Evolutionary conservation across 768 basidiomycete species (phyloP), one percentile per base, ranked within the genome.

Genomic region (Tulasnella sp.): DNA sequence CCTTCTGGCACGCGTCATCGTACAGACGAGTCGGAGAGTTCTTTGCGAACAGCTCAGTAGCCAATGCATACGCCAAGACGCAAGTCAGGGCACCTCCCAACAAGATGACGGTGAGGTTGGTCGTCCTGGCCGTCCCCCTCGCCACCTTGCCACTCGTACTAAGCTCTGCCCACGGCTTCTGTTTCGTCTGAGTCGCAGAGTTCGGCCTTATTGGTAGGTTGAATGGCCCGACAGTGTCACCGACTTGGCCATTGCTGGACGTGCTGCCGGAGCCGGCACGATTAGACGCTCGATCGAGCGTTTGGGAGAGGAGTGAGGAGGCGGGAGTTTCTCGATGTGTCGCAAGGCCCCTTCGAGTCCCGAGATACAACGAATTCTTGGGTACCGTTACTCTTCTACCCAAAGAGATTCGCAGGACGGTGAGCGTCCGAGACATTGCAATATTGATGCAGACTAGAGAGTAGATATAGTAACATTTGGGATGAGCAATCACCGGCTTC

Each of bases 11-110:
- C 24, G 78, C 76, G 41, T 78, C 75, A 43, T 78, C 79, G 66
- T 89, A 88, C 30, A 92, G 71, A 25, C 87, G 85, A 3, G 88
- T 88, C 4, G 89, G 85, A 25, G 87, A 90, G 68, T 92, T 92
- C 68, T 79, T 82, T n/a, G 89, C 88, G 69, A 90, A 88, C 5
- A 91, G 73, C 66, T 92, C 89, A 5, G 88, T 84, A 15, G 84
- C 83, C 30, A 91, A 75, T 21, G 85, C 85, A 67, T 90, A 92
- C 24, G 82, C 71, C 34, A 92, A 77, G 41, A 92, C 76, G 5
- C 79, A 78, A 29, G 87, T 86, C 24, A 92, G 73, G 17, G 86
- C 84, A 3, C 87, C 89, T n/a, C 89, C 89, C 29, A 89, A 71
- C 17, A 92, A 66, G 57, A 80, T 80, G 43, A 81, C 78, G 7